Evolutionary conservation across 2,329 filamentous ascomycete species (phyloP), one percentile per base, ranked within the genome.

Genomic region (Penicillium psychrosexuale): DNA sequence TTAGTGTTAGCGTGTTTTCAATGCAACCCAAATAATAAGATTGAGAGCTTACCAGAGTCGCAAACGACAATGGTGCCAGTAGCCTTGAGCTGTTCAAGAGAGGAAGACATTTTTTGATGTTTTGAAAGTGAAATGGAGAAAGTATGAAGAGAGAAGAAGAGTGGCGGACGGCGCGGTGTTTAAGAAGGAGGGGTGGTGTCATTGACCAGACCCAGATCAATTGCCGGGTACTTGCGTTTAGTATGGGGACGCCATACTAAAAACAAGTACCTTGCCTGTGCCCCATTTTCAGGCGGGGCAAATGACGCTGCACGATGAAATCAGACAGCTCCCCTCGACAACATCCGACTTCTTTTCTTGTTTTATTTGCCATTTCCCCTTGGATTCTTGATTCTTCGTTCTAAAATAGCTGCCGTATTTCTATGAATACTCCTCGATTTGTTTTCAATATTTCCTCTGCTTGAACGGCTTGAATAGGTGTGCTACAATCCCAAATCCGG

Each of bases 61-160:
- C 89, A 93, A 77, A 97, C 94, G 73, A 97, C 94, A 63, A 90
- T 91, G 73, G 94, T 99, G 87, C 94, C 94, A 75, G 88, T 78
- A 82, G 90, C 87, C 85, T 99, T 99, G 77, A 99, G 86, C 82
- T 97, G 92, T 70, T 97, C 94, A 70, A 99, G 89, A 78, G 92
- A 90, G 78, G 81, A 88, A 78, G 90, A 79, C 92, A 97, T 97
- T 63, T 49, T 47, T 44, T 45, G 36, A 33, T 51, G 52, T 30
- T 22, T 51, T 36, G 39, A 22, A n/a, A 37, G 12, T 24, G 34
- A 27, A 17, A 51, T 45, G 19, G 31, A 37, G 47, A 47, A 63
- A 77, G 33, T 37, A 46, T 51, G 39, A 47, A 46, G 46, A 55
- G 54, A 55, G 30, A 57, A 51, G 54, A 52, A 52, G 53, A 43